Evolutionary conservation across 1,139 yeast species (phyloP), one percentile per base, ranked within the genome.

Genomic region (Saccharomyces hybrid): DNA sequence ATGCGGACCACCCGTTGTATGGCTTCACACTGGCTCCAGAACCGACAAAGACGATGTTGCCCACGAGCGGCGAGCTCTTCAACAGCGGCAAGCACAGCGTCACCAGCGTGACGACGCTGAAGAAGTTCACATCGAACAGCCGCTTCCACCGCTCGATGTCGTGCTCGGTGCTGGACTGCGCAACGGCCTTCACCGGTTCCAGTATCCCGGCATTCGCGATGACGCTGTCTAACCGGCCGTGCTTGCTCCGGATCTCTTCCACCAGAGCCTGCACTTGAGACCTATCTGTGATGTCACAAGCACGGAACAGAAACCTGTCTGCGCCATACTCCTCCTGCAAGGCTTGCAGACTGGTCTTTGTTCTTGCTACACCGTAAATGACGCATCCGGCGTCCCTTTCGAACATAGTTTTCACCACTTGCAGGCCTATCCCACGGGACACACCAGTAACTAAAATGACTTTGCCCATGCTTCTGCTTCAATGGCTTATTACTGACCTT

Each of bases 131-230:
- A 51, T 90, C 91, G 64, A 81, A 91, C 31, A 85, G 75, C 50
- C 67, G 66, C 60, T 78, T 81, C 95, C 96, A 88, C 27, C 73
- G 76, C 2, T 65, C 71, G 1, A 84, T 66, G 51, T 79, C 72
- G 4, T 83, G 77, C 9, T 68, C 50, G 48, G 16, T 34, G 42
- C 11, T 34, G 42, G 42, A 7, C 21, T 34, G 42, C 7, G 63
- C 60, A 2, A 72, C 69, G 14, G 47, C 71, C 66, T 47, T 79
- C 3, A 91, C 96, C 0, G 97, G 96, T 26, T 83, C 91, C 57
- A 93, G 73, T 0, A 85, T 81, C 2, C 97, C 98, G 2, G 98
- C 98, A 72, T 93, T 91, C 56, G 90, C 84, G 49, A 93, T 78
- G 4, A 89, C 69, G 0, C 91, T 82, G 64, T 87, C 83, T n/a